Percentiles rank a stretch among this genome's conserved stretches.
phyloP scores from a whole-genome alignment of 805 yeast species.

The Nakazawaea holstii region DNA sequence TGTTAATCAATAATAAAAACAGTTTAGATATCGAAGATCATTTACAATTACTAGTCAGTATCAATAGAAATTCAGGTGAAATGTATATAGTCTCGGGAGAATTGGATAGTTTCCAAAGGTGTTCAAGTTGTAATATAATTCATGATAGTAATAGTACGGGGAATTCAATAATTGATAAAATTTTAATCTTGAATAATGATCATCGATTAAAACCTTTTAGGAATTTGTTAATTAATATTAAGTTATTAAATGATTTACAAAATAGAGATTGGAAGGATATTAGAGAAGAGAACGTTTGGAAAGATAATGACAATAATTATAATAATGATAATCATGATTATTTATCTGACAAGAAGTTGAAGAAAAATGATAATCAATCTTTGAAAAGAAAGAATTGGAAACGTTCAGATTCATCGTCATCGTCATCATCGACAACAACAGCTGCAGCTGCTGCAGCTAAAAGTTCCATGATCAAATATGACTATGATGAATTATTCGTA shows the following conservation, averaged over 20 bases:
- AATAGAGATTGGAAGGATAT: not conserved
- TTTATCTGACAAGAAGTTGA: slow-evolving; percentile 4
- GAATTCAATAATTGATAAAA: slow-evolving; percentile 8
- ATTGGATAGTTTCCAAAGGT: slow-evolving; percentile 17
- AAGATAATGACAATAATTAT: no score
- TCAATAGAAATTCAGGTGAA: slow-evolving; percentile 29
- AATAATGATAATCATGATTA: not conserved
- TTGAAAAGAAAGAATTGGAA: not conserved
- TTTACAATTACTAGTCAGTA: slow-evolving; percentile 20
- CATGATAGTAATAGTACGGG: slow-evolving; percentile 2
- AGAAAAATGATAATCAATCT: not conserved
- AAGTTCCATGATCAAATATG: no score
- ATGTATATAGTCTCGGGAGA: slow-evolving; percentile 26
- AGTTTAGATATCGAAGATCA: slow-evolving; percentile 12
- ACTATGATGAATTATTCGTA: slow-evolving; percentile 6
- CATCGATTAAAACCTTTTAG: not conserved
- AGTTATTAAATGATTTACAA: not conserved
- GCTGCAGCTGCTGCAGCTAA: no score
- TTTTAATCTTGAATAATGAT: not conserved
- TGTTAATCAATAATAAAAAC: slow-evolving; percentile 24
- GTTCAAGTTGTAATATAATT: slow-evolving; percentile 4
- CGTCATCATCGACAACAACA: no score
- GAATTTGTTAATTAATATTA: not conserved
- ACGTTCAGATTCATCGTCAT: no score
- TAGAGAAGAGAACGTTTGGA: slow-evolving; percentile 4